Evolutionary conservation across 192 early-diverging fungal species (phyloP).

Genomic region (Geranomyces michiganensis): DNA sequence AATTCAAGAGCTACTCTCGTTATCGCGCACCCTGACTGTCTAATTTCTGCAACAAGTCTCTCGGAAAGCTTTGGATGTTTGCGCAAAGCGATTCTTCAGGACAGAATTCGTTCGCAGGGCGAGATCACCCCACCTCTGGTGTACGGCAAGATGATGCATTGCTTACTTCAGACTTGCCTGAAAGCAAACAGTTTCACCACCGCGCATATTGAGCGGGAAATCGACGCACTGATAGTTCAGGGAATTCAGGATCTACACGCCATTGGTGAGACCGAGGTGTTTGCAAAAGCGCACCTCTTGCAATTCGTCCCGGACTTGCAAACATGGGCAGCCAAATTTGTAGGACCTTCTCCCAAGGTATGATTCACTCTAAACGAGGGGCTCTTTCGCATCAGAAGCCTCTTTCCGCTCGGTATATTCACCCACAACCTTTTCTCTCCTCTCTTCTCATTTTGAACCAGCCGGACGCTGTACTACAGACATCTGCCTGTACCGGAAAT

Average conservation of each 20-base stretch:
- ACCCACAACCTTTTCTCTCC: no score
- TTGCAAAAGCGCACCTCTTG: slow-evolving; percentile 49
- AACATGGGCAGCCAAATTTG: slow-evolving; percentile 34
- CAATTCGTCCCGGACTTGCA: slow-evolving; percentile 52
- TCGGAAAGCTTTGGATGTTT: slow-evolving; percentile 77
- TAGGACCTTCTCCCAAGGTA: not conserved
- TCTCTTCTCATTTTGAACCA: not conserved
- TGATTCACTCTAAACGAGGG: not conserved
- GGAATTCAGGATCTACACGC: slow-evolving; percentile 73
- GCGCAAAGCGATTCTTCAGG: slow-evolving; percentile 76
- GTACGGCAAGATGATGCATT: slow-evolving; percentile 82
- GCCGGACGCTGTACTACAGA: slow-evolving; percentile 9
- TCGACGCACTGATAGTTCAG: slow-evolving; percentile 54
- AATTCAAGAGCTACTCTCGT: slow-evolving; percentile 56
- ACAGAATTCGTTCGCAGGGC: slow-evolving; percentile 52
- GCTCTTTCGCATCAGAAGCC: no score
- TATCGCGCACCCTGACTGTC: slow-evolving; percentile 78
- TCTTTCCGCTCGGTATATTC: no score
- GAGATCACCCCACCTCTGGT: slow-evolving; percentile 65
- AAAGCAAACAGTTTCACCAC: slow-evolving; percentile 62
- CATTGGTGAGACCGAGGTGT: slow-evolving; percentile 64
- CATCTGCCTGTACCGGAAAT: not conserved
- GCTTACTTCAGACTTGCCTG: slow-evolving; percentile 74
- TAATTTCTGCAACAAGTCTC: slow-evolving; percentile 76
- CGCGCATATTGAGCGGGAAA: slow-evolving; percentile 44